Evolutionary conservation across 805 yeast species (phyloP).

Genomic region (Wickerhamomyces bisporus): DNA sequence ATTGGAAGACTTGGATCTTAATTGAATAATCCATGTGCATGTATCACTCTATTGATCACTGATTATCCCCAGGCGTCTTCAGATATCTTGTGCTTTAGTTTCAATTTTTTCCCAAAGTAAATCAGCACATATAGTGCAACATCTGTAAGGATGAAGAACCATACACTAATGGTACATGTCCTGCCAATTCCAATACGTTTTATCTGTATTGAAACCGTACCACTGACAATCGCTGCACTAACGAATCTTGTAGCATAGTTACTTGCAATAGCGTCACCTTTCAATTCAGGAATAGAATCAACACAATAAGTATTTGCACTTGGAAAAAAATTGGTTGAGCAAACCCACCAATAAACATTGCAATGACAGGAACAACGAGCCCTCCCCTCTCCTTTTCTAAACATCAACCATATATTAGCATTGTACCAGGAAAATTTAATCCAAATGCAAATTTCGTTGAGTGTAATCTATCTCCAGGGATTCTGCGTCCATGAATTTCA

Average conservation of each 20-base stretch:
- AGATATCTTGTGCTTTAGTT: constrained; percentile 12
- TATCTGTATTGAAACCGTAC: constrained; percentile 41
- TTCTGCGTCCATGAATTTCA: constrained; percentile 31
- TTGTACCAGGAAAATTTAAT: constrained; percentile 39
- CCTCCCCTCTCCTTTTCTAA: constrained; percentile 47
- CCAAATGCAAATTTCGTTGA: constrained; percentile 36
- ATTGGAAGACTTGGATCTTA: too few relatives aligned
- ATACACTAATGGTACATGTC: constrained; percentile 46
- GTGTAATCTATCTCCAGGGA: constrained; percentile 49
- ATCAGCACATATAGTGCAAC: constrained; percentile 30
- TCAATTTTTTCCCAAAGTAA: constrained; percentile 34
- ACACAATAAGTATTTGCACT: constrained; percentile 53
- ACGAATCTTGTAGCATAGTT: constrained; percentile 47
- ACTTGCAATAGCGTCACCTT: constrained; percentile 52
- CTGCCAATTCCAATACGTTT: constrained; percentile 51
- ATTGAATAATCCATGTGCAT: too few relatives aligned
- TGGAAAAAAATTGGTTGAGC: constrained; percentile 51
- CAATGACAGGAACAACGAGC: constrained; percentile 46
- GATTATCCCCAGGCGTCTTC: too few relatives aligned
- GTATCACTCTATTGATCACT: too few relatives aligned
- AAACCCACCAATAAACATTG: constrained; percentile 42
- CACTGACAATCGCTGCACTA: constrained; percentile 48
- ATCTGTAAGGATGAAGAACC: constrained; percentile 35
- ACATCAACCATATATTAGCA: constrained; percentile 51
- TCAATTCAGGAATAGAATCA: constrained; percentile 49